These are phyloP conservation scores for Pholiota microspora DNA, from an alignment of 768 basidiomycete species.

Conservation along the genomic window DNA sequence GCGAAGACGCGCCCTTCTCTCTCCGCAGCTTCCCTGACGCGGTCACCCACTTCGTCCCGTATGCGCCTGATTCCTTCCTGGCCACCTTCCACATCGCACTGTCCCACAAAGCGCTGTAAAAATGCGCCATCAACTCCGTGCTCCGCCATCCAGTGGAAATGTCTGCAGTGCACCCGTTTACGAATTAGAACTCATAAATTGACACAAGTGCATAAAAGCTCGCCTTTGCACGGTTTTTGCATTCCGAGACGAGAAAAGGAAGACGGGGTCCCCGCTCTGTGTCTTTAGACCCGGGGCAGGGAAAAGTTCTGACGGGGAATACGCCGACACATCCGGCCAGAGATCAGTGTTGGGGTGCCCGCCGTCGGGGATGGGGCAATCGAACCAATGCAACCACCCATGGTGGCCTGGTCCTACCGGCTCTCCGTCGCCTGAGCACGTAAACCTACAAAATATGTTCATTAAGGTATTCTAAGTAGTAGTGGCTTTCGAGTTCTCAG, in stretches of 20 bases:
- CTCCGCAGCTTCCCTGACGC: conserved; percentile 76
- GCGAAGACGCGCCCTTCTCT: conserved; percentile 78
- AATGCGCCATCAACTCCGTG: conserved; percentile 82
- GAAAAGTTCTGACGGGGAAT: conserved; percentile 69
- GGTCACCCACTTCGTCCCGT: conserved; percentile 72
- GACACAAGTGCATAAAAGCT: background rate
- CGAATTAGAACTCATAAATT: background rate
- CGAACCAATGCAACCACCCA: conserved; percentile 88
- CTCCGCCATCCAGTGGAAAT: conserved; percentile 84
- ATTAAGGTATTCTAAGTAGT: background rate
- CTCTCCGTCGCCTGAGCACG: conserved; percentile 65
- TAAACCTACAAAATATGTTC: conserved; percentile 50
- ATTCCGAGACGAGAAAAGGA: conserved; percentile 78
- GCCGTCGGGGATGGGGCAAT: conserved; percentile 62
- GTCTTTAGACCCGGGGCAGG: conserved; percentile 64
- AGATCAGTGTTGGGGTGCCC: conserved; percentile 74
- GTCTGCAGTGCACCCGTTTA: conserved; percentile 31
- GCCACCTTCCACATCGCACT: conserved; percentile 57
- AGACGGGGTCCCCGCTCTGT: conserved; percentile 54
- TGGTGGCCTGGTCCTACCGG: conserved; percentile 74
- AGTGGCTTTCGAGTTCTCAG: background rate
- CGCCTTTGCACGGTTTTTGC: conserved; percentile 67
- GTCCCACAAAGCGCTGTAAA: conserved; percentile 72
- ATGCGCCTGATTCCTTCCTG: conserved; percentile 58
- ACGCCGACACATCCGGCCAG: conserved; percentile 78